Evolutionary conservation across 1,139 yeast genomes (phyloP), one percentile per base, ranked within the genome.

Genomic region (Zygosaccharomyces pseudobailii): DNA sequence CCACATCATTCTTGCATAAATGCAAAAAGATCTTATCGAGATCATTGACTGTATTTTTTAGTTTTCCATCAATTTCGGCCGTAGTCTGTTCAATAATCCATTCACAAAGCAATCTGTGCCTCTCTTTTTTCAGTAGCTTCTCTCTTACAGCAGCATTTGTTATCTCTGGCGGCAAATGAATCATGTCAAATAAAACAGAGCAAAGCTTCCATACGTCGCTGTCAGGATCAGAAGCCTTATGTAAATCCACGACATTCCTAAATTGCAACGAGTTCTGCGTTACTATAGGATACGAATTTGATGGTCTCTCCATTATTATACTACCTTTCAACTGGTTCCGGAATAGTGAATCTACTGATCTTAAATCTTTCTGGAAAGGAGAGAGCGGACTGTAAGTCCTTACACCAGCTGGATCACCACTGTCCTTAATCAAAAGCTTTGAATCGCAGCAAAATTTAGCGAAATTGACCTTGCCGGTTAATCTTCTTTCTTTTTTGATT

Each of bases 61-160:
- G 35, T 25, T 53, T 58, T 0, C 59, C 50, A 19, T 78, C 79
- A 36, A 79, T 69, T 48, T 77, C 79, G 39, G 70, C 71, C 25
- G 67, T 67, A 21, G 79, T 74, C 50, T 77, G 72, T 3, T 67
- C 65, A 38, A 75, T 73, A 5, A 87, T 67, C 95, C 95, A 88
- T 6, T 67, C 55, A 1, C 79, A 71, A 35, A 87, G 65, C 4
- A 68, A 62, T 20, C 72, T 68, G 40, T 77, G 75, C 49, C 80
- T 74, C 43, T 68, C 66, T 40, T 69, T 61, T 45, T 73, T 74
- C 17, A 68, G 49, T 38, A 75, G 55, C 43, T 64, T 62, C 3
- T 50, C 62, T 40, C 58, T 63, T 7, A 63, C 63, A 0, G 54
- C 57, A 8, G 62, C 56, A 36, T 70, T 66, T 1, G 61, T 58